phyloP scores from a whole-genome alignment of 2,329 filamentous ascomycete genomes.

The Aciculosporium take region DNA sequence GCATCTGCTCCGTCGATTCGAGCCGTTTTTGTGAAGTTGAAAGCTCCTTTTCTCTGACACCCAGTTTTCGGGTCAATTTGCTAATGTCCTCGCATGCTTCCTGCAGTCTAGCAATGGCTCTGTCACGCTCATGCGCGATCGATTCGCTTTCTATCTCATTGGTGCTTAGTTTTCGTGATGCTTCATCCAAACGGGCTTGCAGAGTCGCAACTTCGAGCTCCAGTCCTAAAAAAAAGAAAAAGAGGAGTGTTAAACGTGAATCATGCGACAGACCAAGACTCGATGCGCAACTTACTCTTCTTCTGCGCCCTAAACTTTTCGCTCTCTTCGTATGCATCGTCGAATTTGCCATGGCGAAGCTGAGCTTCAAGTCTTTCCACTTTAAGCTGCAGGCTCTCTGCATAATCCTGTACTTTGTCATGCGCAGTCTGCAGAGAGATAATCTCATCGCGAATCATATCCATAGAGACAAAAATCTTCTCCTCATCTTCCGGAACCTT shows the following conservation, averaged over 20 bases:
- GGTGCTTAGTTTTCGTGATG: constrained; percentile 47
- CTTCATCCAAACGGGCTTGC: constrained; percentile 46
- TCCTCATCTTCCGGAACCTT: constrained; percentile 39
- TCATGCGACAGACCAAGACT: no score
- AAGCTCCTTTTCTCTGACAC: constrained; percentile 26
- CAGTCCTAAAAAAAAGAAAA: constrained; percentile 27
- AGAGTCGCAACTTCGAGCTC: constrained; percentile 46
- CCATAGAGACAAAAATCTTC: constrained; percentile 45
- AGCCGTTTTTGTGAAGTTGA: constrained; percentile 27
- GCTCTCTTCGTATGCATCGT: constrained; percentile 29
- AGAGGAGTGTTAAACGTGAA: neutral
- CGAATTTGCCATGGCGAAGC: constrained; percentile 29
- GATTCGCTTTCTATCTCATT: constrained; percentile 49
- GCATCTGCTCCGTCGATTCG: constrained; percentile 25
- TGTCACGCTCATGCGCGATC: constrained; percentile 49
- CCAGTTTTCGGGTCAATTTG: constrained; percentile 30
- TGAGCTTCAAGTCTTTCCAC: constrained; percentile 35
- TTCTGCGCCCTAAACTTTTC: constrained; percentile 37
- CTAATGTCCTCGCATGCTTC: constrained; percentile 45
- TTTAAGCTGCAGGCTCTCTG: constrained; percentile 37
- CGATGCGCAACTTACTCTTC: constrained; percentile 32
- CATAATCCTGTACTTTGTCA: constrained; percentile 39
- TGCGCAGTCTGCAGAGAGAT: constrained; percentile 41
- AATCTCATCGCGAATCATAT: constrained; percentile 47
- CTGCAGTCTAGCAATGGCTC: constrained; percentile 46